Conservation (phyloP, 208 protist species). For the Trypanosoma rangeli region DNA sequence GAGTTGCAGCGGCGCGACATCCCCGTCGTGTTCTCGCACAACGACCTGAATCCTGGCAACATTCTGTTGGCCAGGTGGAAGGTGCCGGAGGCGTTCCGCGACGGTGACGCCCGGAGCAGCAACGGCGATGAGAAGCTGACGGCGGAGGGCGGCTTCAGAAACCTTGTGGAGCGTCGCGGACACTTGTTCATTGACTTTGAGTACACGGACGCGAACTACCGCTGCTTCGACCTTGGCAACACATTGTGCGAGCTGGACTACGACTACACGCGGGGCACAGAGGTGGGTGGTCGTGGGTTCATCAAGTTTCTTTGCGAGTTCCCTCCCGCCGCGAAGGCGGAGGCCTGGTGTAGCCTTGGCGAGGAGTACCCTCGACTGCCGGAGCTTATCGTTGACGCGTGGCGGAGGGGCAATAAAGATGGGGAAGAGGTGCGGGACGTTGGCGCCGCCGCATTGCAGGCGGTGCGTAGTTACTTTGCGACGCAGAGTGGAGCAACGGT, state of each 20-base stretch:
- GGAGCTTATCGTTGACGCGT: constrained; percentile 68
- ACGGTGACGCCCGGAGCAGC: constrained; percentile 13
- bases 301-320: constrained; percentile 76
- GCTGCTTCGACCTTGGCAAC: constrained; percentile 84
- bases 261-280: constrained; percentile 76
- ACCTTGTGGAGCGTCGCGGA: constrained; percentile 75
- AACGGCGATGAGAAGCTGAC: constrained; percentile 53
- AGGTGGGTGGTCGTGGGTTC: constrained; percentile 66
- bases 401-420: constrained; percentile 26
- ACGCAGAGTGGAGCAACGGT: constrained; percentile 12
- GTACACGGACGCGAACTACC: constrained; percentile 85
- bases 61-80: constrained; percentile 54
- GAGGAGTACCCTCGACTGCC: constrained; percentile 73
- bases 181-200: constrained; percentile 87
- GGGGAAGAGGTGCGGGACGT: constrained; percentile 3
- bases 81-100: constrained; percentile 3
- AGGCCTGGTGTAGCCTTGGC: constrained; percentile 51
- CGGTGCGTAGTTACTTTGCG: constrained; percentile 26
- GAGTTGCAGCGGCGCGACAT: constrained; percentile 38
- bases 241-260: constrained; percentile 86
- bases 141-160: constrained; percentile 43
- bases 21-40: constrained; percentile 81
- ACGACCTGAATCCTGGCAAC: constrained; percentile 85
- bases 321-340: constrained; percentile 42
- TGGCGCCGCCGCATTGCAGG: constrained; percentile 15